Conservation (phyloP, 192 early-diverging fungal genomes). For the Pilaira anomala region DNA sequence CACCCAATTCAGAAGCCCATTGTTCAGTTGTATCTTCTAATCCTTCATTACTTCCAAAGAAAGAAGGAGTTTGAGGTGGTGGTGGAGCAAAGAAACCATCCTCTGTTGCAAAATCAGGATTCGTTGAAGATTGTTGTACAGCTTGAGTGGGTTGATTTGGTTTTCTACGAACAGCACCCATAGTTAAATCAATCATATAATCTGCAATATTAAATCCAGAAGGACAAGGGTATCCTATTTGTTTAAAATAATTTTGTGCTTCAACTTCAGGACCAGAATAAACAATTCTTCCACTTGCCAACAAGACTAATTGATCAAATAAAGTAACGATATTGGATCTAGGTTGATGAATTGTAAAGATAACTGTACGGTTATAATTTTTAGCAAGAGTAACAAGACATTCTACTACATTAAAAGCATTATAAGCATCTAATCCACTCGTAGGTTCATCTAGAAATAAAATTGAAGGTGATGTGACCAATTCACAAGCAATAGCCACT, state of each 20-base stretch:
- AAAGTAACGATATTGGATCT: constrained; percentile 86
- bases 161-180: constrained; percentile 43
- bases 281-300: constrained; percentile 78
- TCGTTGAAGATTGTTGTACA: not conserved
- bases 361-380: constrained; percentile 73
- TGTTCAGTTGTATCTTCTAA: constrained; percentile 1
- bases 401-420: constrained; percentile 94
- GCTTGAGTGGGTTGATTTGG: not conserved
- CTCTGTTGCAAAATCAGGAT: not conserved
- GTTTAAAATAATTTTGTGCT: constrained; percentile 68
- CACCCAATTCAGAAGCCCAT: not conserved
- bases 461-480: constrained; percentile 90
- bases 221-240: constrained; percentile 79
- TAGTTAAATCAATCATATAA: constrained; percentile 70
- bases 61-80: not conserved
- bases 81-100: not conserved
- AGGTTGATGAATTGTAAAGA: constrained; percentile 96
- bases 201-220: constrained; percentile 91
- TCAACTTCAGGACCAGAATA: constrained; percentile 74
- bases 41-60: constrained; percentile 5
- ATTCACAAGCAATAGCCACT: constrained; percentile 90
- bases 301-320: constrained; percentile 85
- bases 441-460: constrained; percentile 88
- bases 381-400: constrained; percentile 74
- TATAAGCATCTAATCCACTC: constrained; percentile 85